Percentiles rank a stretch among this genome's conserved stretches.
Conservation (phyloP, 202 grass and related monocot species). For the Dendrocalamus latiflorus region DNA sequence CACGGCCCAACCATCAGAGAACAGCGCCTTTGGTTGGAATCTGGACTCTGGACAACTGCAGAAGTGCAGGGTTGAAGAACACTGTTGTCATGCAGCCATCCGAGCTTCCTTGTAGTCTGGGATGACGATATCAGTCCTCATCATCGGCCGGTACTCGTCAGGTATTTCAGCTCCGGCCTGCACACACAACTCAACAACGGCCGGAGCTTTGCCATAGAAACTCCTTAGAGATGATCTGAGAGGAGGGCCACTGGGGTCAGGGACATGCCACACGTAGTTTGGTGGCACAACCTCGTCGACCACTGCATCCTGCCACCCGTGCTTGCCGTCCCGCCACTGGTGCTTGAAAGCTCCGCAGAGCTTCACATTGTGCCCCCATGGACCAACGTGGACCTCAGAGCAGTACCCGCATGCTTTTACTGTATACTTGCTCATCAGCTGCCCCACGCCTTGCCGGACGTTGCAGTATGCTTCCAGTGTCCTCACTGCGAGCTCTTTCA, state of each 20-base stretch:
- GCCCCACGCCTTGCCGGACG: no score
- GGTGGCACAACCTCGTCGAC: constrained; percentile 82
- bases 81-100: background rate
- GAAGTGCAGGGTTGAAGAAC: no score
- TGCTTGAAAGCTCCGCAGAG: constrained; percentile 96
- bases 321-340: constrained; percentile 89
- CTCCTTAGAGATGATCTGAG: constrained; percentile 54
- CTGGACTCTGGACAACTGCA: no score
- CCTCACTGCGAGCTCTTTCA: no score
- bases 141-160: constrained; percentile 57
- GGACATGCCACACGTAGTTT: no score
- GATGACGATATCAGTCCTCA: constrained; percentile 78
- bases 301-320: constrained; percentile 87
- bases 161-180: constrained; percentile 80
- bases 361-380: no score
- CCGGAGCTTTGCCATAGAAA: constrained; percentile 83
- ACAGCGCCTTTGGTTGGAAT: no score
- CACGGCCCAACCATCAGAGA: no score
- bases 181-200: constrained; percentile 76
- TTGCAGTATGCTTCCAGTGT: no score
- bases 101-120: constrained; percentile 61
- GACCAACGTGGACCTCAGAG: no score
- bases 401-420: no score
- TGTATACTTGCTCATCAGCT: no score
- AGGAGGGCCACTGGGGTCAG: constrained; percentile 53